Percentiles rank a stretch among this genome's conserved stretches.
Evolutionary conservation across 2,329 filamentous ascomycete species (phyloP).

Genomic region (Volutella citrinella): DNA sequence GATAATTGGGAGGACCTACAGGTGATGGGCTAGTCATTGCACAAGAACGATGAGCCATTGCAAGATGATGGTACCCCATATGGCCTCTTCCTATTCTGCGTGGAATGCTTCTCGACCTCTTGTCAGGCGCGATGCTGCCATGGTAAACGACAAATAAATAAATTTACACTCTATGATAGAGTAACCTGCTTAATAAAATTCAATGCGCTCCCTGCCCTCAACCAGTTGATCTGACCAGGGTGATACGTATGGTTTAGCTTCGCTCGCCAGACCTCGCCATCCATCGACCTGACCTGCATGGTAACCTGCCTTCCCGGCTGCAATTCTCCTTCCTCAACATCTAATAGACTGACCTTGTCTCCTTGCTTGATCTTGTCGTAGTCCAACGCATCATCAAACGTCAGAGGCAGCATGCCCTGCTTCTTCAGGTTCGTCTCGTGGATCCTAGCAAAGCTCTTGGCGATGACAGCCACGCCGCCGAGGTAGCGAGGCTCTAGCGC

Average conservation of each 20-base stretch:
- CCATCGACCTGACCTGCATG: conserved; percentile 3
- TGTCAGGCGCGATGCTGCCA: too few species aligned
- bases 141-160: too few species aligned
- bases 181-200: too few species aligned
- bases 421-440: conserved; percentile 95
- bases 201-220: conserved; percentile 13
- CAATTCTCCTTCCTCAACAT: conserved; percentile 6
- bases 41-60: too few species aligned
- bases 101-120: too few species aligned
- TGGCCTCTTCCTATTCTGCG: too few species aligned
- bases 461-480: conserved; percentile 78
- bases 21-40: too few species aligned
- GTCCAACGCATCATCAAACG: conserved; percentile 69
- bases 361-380: conserved; percentile 63
- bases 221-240: conserved; percentile 12
- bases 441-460: conserved; percentile 80
- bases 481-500: conserved; percentile 83
- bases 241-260: conserved; percentile 11
- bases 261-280: conserved; percentile 4
- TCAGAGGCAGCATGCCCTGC: conserved; percentile 57
- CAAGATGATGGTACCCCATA: too few species aligned
- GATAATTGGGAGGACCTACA: too few species aligned
- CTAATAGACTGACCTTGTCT: conserved; percentile 10
- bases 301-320: conserved; percentile 4
- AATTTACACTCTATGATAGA: too few species aligned